Percentiles rank a stretch among this genome's conserved stretches.
phyloP scores from a whole-genome alignment of 1,284 basidiomycete species.

The Gomphus sp. region DNA sequence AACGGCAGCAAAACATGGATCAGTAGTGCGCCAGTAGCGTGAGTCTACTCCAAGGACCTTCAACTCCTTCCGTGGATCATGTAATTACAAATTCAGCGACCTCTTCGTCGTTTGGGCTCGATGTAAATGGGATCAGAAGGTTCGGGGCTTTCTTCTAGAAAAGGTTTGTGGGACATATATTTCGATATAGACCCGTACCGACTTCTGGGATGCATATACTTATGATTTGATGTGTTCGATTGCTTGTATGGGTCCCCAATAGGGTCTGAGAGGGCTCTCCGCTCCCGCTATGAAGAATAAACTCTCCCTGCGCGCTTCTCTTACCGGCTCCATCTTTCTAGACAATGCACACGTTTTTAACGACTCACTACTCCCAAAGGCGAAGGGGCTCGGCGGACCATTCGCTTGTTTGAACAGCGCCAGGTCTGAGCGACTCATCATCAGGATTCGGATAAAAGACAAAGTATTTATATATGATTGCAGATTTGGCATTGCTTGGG shows the following conservation, averaged over 20 bases:
- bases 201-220: background rate
- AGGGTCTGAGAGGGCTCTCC: slow-evolving; percentile 79
- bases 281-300: slow-evolving; percentile 92
- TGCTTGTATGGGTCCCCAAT: background rate
- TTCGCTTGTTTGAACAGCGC: slow-evolving; percentile 92
- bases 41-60: slow-evolving; percentile 19
- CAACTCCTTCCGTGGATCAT: background rate
- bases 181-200: background rate
- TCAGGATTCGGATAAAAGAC: background rate
- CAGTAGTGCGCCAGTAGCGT: slow-evolving; percentile 83
- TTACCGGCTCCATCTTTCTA: slow-evolving; percentile 93
- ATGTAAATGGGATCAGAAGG: slow-evolving; percentile 88
- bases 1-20: slow-evolving; percentile 98
- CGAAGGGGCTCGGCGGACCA: slow-evolving; percentile 69
- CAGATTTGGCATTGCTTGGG: slow-evolving; percentile 87
- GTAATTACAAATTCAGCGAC: slow-evolving; percentile 37
- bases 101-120: slow-evolving; percentile 91
- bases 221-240: background rate
- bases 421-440: slow-evolving; percentile 28
- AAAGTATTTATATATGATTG: background rate
- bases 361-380: slow-evolving; percentile 68
- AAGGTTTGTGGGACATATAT: slow-evolving; percentile 44
- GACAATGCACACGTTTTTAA: slow-evolving; percentile 69
- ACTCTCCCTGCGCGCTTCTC: slow-evolving; percentile 78
- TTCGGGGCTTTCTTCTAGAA: slow-evolving; percentile 89